These are phyloP conservation scores for Cadophora sp. DNA, from an alignment of 2,329 filamentous ascomycete genomes.

Conservation along the genomic window DNA sequence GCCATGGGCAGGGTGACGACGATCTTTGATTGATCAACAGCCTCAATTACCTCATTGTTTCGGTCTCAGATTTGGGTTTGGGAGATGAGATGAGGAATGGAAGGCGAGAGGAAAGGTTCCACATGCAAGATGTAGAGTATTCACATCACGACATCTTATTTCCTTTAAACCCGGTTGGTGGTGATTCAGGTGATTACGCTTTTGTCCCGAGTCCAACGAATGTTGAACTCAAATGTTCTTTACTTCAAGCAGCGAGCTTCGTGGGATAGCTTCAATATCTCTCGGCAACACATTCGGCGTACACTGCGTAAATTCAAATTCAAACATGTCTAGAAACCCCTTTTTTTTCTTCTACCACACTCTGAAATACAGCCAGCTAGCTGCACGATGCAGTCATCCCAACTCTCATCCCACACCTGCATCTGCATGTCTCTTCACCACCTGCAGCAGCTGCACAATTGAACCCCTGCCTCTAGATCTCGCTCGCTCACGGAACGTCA, in stretches of 20 bases:
- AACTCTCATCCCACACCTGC: neutral
- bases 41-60: neutral
- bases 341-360: no score
- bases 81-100: neutral
- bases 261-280: no score
- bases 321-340: neutral
- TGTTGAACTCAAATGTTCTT: no score
- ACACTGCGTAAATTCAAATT: no score
- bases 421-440: neutral
- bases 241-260: no score
- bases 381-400: neutral
- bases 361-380: neutral
- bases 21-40: slow-evolving; percentile 4
- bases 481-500: neutral
- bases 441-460: neutral
- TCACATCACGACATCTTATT: no score
- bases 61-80: neutral
- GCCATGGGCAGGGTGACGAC: neutral
- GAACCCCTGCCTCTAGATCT: neutral
- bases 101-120: neutral
- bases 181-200: no score
- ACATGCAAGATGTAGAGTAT: neutral
- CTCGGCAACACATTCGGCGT: no score
- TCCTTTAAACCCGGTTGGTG: no score
- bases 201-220: no score